Evolutionary conservation across 768 basidiomycete species (phyloP).

Genomic region (Panus rudis): DNA sequence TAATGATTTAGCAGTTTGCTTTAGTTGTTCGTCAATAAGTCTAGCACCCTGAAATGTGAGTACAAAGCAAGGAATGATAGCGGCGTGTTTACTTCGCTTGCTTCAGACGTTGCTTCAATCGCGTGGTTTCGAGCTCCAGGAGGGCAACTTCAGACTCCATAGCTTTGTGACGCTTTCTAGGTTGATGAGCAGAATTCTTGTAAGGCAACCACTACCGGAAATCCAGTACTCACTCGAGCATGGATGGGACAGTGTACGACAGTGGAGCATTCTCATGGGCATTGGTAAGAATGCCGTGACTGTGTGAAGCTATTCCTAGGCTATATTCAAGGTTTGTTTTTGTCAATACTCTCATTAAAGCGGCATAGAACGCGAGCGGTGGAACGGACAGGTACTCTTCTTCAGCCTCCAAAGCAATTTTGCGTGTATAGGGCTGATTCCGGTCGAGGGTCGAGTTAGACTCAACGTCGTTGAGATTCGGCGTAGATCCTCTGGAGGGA

Average conservation of each 20-base stretch:
- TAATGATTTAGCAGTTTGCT: conserved; percentile 20
- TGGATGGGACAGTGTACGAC: neutral
- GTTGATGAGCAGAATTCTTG: neutral
- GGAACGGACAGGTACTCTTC: too few species aligned
- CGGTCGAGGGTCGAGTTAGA: too few species aligned
- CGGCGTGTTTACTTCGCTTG: conserved; percentile 23
- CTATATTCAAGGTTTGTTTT: too few species aligned
- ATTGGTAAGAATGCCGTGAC: too few species aligned
- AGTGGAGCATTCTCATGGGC: neutral
- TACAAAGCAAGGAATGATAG: too few species aligned
- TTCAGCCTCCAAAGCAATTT: too few species aligned
- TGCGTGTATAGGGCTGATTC: too few species aligned
- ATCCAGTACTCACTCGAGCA: neutral
- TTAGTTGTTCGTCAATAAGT: conserved; percentile 18
- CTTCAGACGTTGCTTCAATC: conserved; percentile 23
- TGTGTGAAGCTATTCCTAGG: too few species aligned
- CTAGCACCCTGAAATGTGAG: conserved; percentile 9
- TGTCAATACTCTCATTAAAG: too few species aligned
- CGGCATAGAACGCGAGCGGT: too few species aligned
- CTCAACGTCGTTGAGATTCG: too few species aligned
- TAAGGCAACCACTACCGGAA: neutral
- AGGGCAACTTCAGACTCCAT: conserved; percentile 18
- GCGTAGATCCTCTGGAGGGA: too few species aligned
- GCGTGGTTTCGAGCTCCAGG: conserved; percentile 21
- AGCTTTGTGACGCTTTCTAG: neutral